Base-by-base conservation (phyloP, 805 yeast genomes). In the Monosporozyma servazzii region DNA sequence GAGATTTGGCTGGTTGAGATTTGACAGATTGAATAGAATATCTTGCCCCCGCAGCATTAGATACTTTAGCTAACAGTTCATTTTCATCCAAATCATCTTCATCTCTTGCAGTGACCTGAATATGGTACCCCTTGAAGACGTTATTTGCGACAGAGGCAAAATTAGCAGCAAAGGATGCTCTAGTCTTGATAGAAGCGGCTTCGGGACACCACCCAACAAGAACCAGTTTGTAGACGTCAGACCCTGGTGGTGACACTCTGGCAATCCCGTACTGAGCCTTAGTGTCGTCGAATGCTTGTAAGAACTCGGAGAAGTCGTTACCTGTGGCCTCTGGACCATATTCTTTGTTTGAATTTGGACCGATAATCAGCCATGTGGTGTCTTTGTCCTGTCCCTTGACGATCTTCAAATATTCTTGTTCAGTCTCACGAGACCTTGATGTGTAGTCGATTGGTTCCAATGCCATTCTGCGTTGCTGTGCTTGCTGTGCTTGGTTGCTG, bases 171-270 rank as follows among this genome's bases (percentile, higher is more conserved):
- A 82, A 86, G 1, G 89, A 82, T 45, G 87, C 77, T 60, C 88
- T 78, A 27, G 84, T 75, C 64, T 82, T 85, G 63, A 74, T 75
- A 56, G 97, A 95, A 21, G 96, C 90, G 51, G 91, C 87, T 68
- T 93, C 98, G 6, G 99, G 99, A 71, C 96, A 87, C 96, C 96
- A 91, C 48, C 97, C 98, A 39, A 93, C 75, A 47, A 93, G 73
- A 31, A 91, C 78, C 57, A 87, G 75, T 73, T 93, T 93, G 62
- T 80, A 78, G 36, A 93, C 90, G 59, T 86, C 93, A 3, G 96
- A 85, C n/a, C 93, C 95, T 51, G 91, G 91, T 51, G 91, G 95
- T 52, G 82, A 80, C 46, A 91, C 88, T 50, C 96, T 80, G 41
- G 88, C 86, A 53, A 93, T 75, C 41, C 98, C 99, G 62, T 84